Conservation (phyloP, 805 yeast species). For the Kodamaea lidongshanica region DNA sequence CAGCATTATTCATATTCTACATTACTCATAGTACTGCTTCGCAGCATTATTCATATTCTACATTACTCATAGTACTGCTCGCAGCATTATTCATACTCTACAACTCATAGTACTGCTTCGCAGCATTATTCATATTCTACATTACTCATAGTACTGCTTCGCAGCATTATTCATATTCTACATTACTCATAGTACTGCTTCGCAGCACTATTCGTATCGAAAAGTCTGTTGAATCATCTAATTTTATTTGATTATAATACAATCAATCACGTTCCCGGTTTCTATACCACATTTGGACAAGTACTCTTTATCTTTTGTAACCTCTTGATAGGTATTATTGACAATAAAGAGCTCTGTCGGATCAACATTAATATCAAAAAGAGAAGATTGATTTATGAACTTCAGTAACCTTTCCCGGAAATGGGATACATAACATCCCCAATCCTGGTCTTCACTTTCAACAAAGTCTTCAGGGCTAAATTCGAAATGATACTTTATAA, state of each 20-base stretch:
- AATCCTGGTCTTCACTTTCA: slow-evolving; percentile 51
- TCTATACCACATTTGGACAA: slow-evolving; percentile 34
- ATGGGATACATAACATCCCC: slow-evolving; percentile 62
- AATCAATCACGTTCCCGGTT: slow-evolving; percentile 38
- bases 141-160: too few relatives aligned
- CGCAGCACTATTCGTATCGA: too few relatives aligned
- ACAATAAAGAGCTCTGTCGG: slow-evolving; percentile 22
- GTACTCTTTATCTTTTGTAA: slow-evolving; percentile 21
- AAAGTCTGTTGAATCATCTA: too few relatives aligned
- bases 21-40: too few relatives aligned
- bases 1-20: too few relatives aligned
- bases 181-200: too few relatives aligned
- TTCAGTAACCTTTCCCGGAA: slow-evolving; percentile 52
- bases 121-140: too few relatives aligned
- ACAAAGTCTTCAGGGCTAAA: slow-evolving; percentile 78
- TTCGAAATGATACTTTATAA: slow-evolving; percentile 59
- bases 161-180: too few relatives aligned
- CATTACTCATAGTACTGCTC: too few relatives aligned
- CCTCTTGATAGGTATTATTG: slow-evolving; percentile 24
- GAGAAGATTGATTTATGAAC: slow-evolving; percentile 43
- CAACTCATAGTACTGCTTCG: too few relatives aligned
- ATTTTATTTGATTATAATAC: slow-evolving; percentile 12
- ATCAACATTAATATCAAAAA: slow-evolving; percentile 11
- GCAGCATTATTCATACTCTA: too few relatives aligned
- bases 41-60: too few relatives aligned